Evolutionary conservation across 2,329 filamentous ascomycete genomes (phyloP), one percentile per base, ranked within the genome.

Genomic region (Lecanicillium sp.): DNA sequence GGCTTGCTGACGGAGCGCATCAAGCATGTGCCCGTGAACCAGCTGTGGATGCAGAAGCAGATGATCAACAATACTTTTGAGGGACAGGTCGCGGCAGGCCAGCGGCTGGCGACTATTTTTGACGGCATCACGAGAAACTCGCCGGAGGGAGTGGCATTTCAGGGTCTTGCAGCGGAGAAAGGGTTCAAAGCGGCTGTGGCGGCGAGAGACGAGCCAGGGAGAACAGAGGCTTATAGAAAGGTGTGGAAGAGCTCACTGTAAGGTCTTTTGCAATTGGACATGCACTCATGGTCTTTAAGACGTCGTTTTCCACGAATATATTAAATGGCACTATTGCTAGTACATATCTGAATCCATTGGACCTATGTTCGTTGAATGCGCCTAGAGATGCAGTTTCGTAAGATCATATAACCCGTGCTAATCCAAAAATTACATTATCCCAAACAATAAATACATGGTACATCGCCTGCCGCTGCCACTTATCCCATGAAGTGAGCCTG

Each of bases 61-160:
- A 51, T 52, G 5, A 50, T 55, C n/a, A 49, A 52, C 12, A 38
- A 36, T 26, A 49, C 42, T 9, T 47, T 50, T 24, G 48, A 52
- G 32, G 52, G 32, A 7, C 27, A 48, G 9, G 40, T 53, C 19
- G 40, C 32, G 21, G 48, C 42, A 10, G 44, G 40, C 8, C 53
- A 55, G 41, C 38, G 49, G 10, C 26, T 51, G 41, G 51, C 47
- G 15, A 53, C 51, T 1, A 33, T 51, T 5, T 52, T 54, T 48
- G 43, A 52, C 21, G 52, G 49, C 35, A 54, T 52, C 40, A 52
- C 52, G 27, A 35, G 51, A 1, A 54, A 52, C 14, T 54, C 49
- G 36, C 51, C 49, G 12, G 49, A 54, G 36, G 51, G 51, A 1
- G 44, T 54, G 3, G 51, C 38, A 2, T 52, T 52, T 24, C 51